phyloP scores from a whole-genome alignment of 352 stramenopile genomes.

The Pythium folliculosum region DNA sequence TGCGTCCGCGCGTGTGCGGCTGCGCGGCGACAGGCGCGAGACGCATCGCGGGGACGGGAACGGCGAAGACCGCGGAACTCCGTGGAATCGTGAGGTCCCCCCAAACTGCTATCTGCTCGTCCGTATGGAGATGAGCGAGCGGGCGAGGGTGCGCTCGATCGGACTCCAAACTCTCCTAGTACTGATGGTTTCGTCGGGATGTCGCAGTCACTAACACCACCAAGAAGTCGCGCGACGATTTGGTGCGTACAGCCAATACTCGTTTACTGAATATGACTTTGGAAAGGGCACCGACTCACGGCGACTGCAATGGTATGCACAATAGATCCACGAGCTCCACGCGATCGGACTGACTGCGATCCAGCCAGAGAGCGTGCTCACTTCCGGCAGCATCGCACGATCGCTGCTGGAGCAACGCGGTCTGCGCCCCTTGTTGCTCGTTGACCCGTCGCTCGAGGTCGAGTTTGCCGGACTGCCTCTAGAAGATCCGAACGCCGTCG shows the following conservation, averaged over 20 bases:
- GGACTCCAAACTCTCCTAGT: background rate
- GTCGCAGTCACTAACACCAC: constrained; percentile 68
- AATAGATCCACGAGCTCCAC: constrained; percentile 47
- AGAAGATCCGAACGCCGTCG: constrained; percentile 54
- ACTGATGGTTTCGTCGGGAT: background rate
- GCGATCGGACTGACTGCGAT: constrained; percentile 45
- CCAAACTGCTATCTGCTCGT: background rate
- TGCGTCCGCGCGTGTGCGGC: background rate
- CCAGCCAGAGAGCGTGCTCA: constrained; percentile 43
- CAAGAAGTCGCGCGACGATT: constrained; percentile 48
- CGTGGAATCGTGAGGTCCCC: background rate
- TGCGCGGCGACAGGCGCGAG: background rate
- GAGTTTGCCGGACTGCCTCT: constrained; percentile 47
- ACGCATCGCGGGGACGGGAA: background rate
- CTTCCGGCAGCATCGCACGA: constrained; percentile 44
- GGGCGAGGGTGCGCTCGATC: background rate
- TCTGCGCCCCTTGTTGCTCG: constrained; percentile 48
- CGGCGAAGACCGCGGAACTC: background rate
- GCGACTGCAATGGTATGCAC: background rate
- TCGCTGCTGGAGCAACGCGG: constrained; percentile 37
- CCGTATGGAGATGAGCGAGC: background rate
- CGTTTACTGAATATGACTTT: background rate
- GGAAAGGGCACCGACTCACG: background rate
- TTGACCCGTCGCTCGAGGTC: constrained; percentile 43
- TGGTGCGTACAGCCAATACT: constrained; percentile 32